Conservation (phyloP, 495 filamentous ascomycete genomes). For the Podospora sp. region DNA sequence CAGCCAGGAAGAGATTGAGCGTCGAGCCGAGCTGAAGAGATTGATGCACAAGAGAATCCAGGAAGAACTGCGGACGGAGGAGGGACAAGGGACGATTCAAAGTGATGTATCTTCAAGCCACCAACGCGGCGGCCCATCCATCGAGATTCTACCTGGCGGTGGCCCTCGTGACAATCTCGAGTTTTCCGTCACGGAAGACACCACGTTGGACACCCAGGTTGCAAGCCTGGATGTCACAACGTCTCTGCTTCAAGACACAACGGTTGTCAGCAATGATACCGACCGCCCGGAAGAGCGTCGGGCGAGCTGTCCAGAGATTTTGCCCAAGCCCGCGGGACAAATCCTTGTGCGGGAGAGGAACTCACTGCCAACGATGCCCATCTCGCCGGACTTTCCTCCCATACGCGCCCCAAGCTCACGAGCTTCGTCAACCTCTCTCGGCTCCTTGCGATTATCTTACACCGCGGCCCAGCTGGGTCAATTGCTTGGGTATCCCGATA, state of each 20-base stretch:
- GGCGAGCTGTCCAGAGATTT: conserved; percentile 31
- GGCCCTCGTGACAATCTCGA: conserved; percentile 47
- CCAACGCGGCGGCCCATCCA: conserved; percentile 16
- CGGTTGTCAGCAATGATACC: neutral
- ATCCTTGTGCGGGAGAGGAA: conserved; percentile 17
- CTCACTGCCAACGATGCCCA: conserved; percentile 34
- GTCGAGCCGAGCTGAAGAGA: conserved; percentile 54
- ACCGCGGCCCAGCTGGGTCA: conserved; percentile 39
- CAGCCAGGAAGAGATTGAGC: conserved; percentile 51
- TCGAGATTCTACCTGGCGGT: conserved; percentile 36
- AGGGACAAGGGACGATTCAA: conserved; percentile 27
- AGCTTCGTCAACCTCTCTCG: conserved; percentile 36
- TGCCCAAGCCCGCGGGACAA: conserved; percentile 15
- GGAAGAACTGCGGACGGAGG: conserved; percentile 51
- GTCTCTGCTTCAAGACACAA: neutral
- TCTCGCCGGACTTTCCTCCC: conserved; percentile 37
- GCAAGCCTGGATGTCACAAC: conserved; percentile 7
- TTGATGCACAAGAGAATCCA: conserved; percentile 55
- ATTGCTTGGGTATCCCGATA: conserved; percentile 19
- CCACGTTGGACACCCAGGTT: conserved; percentile 6
- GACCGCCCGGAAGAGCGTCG: conserved; percentile 19
- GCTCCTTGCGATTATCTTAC: conserved; percentile 45
- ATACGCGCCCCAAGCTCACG: conserved; percentile 32
- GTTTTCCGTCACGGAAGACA: conserved; percentile 36
- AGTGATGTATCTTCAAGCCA: conserved; percentile 23